Percentiles rank a stretch among this genome's conserved stretches.
phyloP scores from a whole-genome alignment of 192 early-diverging fungal species.

The Oehlia diaphana region DNA sequence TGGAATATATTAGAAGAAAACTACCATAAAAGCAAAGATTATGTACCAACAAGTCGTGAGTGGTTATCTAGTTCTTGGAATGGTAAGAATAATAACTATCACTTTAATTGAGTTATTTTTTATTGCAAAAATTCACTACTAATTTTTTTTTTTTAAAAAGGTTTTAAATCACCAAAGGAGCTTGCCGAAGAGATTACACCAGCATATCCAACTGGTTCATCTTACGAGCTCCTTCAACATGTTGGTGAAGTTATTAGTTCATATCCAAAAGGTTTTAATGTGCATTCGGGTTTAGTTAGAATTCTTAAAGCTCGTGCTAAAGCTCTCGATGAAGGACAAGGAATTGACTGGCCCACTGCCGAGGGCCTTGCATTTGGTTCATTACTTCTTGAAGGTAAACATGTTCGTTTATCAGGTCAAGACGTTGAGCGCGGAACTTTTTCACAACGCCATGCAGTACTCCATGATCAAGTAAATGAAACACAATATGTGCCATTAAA shows the following conservation, averaged over 20 bases:
- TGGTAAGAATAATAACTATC: conserved; percentile 44
- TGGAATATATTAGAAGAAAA: conserved; percentile 93
- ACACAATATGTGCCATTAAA: conserved; percentile 80
- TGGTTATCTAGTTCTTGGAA: conserved; percentile 96
- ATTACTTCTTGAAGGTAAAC: conserved; percentile 88
- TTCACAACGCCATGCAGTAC: conserved; percentile 96
- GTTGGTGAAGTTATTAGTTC: conserved; percentile 82
- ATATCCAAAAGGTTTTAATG: conserved; percentile 80
- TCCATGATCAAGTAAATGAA: conserved; percentile 94
- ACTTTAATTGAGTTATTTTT: not conserved
- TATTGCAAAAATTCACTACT: not conserved
- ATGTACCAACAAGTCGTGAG: conserved; percentile 86
- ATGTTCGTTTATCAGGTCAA: conserved; percentile 92
- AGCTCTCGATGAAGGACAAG: conserved; percentile 68
- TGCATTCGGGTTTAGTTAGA: conserved; percentile 82
- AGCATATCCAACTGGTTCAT: conserved; percentile 68
- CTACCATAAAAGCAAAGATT: conserved; percentile 85
- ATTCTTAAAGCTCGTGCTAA: conserved; percentile 86
- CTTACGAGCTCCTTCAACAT: conserved; percentile 71
- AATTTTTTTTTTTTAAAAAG: conserved; percentile 29
- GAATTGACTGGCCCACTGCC: conserved; percentile 94
- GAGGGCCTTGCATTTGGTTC: conserved; percentile 93
- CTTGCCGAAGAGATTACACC: conserved; percentile 71
- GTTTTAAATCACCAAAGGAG: conserved; percentile 75
- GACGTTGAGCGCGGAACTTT: conserved; percentile 99